Percentiles rank a stretch among this genome's conserved stretches.
These are phyloP conservation scores for Rhynchosporium graminicola DNA, from an alignment of 2,329 filamentous ascomycete species.

Conservation along the genomic window DNA sequence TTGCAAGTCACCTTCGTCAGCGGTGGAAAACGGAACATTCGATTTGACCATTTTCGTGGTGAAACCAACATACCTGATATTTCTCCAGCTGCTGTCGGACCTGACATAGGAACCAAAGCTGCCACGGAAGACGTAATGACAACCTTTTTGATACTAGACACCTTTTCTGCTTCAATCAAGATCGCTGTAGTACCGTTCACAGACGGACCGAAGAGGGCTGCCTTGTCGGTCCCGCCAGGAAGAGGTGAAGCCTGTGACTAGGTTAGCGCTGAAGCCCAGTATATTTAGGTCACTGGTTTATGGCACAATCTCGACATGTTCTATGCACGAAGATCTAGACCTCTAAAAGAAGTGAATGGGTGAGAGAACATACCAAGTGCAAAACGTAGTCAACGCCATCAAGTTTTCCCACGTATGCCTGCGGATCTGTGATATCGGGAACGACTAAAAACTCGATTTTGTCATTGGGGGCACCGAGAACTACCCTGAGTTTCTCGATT, in stretches of 20 bases:
- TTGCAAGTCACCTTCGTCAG: not conserved
- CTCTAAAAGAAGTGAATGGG: too few relatives aligned
- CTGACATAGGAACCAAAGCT: conserved; percentile 19
- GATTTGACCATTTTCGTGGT: not conserved
- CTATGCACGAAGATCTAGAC: too few relatives aligned
- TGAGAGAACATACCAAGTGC: conserved; percentile 17
- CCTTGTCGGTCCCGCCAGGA: conserved; percentile 17
- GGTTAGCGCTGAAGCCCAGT: too few relatives aligned
- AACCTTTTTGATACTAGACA: conserved; percentile 24
- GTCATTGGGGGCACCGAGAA: conserved; percentile 12
- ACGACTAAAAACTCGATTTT: conserved; percentile 19
- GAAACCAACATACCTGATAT: conserved; percentile 11
- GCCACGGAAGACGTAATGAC: conserved; percentile 26
- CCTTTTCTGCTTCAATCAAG: conserved; percentile 22
- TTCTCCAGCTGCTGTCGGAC: conserved; percentile 5
- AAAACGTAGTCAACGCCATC: conserved; percentile 24
- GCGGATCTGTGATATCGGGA: conserved; percentile 20
- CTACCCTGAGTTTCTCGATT: conserved; percentile 22
- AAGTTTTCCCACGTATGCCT: conserved; percentile 17
- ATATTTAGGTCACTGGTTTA: too few relatives aligned
- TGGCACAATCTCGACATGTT: too few relatives aligned
- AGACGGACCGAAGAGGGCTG: conserved; percentile 21
- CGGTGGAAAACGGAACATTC: too few relatives aligned
- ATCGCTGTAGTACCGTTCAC: conserved; percentile 25
- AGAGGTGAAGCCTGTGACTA: conserved; percentile 22